Evolutionary conservation across 192 early-diverging fungal species (phyloP).

Genomic region (Podila epigama): DNA sequence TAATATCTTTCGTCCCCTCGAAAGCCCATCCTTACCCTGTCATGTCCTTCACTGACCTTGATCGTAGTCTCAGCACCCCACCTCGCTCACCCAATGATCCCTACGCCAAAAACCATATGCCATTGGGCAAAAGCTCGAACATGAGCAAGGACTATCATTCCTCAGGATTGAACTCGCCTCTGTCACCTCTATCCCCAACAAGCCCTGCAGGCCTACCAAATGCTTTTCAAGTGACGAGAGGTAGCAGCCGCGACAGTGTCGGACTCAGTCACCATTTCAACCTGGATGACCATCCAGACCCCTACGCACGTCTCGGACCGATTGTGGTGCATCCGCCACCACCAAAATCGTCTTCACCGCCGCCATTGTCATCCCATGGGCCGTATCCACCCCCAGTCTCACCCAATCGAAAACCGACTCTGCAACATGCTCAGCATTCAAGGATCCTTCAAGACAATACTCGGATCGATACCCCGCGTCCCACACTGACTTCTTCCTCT

Average conservation of each 20-base stretch:
- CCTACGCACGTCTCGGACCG: not conserved
- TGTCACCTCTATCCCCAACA: no score
- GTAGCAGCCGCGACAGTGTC: conserved; percentile 17
- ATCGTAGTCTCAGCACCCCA: conserved; percentile 29
- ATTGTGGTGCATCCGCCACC: no score
- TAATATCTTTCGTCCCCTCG: no score
- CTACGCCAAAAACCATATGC: not conserved
- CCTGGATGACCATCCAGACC: not conserved
- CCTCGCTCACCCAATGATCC: conserved; percentile 17
- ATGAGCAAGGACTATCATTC: not conserved
- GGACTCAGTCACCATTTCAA: not conserved
- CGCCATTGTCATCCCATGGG: not conserved
- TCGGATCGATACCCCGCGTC: conserved; percentile 36
- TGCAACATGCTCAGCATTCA: conserved; percentile 30
- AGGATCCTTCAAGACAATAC: conserved; percentile 35
- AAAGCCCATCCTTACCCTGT: no score
- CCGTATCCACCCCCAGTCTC: conserved; percentile 30
- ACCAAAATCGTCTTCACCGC: no score
- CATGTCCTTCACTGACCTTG: conserved; percentile 40
- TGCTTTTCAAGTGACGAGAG: conserved; percentile 14
- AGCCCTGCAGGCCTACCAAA: conserved; percentile 7
- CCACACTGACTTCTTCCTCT: conserved; percentile 13
- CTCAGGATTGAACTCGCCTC: not conserved
- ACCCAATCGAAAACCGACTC: conserved; percentile 8
- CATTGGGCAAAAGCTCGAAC: not conserved